phyloP scores from a whole-genome alignment of 495 filamentous ascomycete species.

The Aspergillus nanangensis region DNA sequence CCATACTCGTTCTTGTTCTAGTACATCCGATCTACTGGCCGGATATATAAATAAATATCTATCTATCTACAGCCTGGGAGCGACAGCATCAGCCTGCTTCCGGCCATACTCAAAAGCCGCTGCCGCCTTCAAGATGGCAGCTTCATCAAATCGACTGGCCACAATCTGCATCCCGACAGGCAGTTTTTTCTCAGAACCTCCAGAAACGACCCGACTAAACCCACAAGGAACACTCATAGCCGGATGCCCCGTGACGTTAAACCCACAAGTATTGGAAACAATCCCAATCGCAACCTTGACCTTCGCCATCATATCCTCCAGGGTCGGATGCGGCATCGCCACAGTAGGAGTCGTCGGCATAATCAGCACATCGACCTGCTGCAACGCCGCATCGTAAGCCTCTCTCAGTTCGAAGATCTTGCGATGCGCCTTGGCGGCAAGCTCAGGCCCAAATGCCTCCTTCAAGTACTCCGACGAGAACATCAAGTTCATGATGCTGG shows the following conservation, averaged over 20 bases:
- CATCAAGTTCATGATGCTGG: constrained; percentile 25
- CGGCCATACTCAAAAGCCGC: constrained; percentile 14
- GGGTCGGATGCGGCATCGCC: constrained; percentile 25
- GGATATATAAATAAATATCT: too few relatives aligned
- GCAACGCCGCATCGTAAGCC: constrained; percentile 39
- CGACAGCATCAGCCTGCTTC: background rate
- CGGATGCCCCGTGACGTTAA: constrained; percentile 54
- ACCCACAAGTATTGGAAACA: constrained; percentile 47
- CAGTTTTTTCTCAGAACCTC: constrained; percentile 33
- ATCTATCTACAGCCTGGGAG: too few relatives aligned
- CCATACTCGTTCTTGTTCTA: too few relatives aligned
- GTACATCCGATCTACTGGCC: too few relatives aligned
- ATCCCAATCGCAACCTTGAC: constrained; percentile 32
- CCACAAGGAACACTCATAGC: constrained; percentile 50
- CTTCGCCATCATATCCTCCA: constrained; percentile 23
- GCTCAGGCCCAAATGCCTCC: constrained; percentile 14
- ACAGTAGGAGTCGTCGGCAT: constrained; percentile 40
- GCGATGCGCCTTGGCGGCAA: constrained; percentile 37
- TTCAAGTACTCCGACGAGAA: constrained; percentile 27
- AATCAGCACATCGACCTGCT: constrained; percentile 41
- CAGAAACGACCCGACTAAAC: constrained; percentile 21
- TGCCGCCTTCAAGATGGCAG: constrained; percentile 19
- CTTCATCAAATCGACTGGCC: constrained; percentile 45
- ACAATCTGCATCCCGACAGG: constrained; percentile 55
- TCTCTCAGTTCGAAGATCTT: constrained; percentile 37